Percentiles rank a stretch among this genome's conserved stretches.
These are phyloP conservation scores for Allodekkera sacchari DNA, from an alignment of 805 yeast species.

Conservation along the genomic window DNA sequence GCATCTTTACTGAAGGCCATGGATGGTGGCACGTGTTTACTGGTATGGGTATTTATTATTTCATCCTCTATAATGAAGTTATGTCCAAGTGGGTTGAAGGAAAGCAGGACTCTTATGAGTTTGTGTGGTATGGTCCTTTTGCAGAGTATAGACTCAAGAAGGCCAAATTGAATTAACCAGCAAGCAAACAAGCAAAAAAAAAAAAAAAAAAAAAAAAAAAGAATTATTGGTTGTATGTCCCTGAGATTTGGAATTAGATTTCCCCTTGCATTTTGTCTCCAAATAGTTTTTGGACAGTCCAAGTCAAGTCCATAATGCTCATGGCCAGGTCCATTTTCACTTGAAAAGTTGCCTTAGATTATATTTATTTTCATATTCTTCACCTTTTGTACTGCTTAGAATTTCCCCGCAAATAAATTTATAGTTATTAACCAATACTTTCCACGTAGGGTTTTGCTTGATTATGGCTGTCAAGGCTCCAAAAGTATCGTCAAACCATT, in stretches of 20 bases:
- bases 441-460: constrained; percentile 4
- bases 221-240: no score
- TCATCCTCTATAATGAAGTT: constrained; percentile 71
- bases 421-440: constrained; percentile 11
- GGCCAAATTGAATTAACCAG: constrained; percentile 14
- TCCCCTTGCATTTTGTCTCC: background rate
- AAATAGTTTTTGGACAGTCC: no score
- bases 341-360: no score
- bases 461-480: constrained; percentile 7
- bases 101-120: constrained; percentile 43
- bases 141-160: constrained; percentile 33
- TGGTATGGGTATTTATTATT: constrained; percentile 81
- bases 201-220: no score
- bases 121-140: constrained; percentile 51
- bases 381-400: constrained; percentile 1
- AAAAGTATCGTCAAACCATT: constrained; percentile 9
- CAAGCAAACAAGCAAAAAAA: no score
- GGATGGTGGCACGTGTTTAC: constrained; percentile 97
- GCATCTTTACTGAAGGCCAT: constrained; percentile 81
- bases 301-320: no score
- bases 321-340: no score
- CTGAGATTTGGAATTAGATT: no score
- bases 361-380: constrained; percentile 1
- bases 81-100: constrained; percentile 60
- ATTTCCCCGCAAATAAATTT: constrained; percentile 11